phyloP scores from a whole-genome alignment of 805 yeast species.

The Yarrowia divulgata region DNA sequence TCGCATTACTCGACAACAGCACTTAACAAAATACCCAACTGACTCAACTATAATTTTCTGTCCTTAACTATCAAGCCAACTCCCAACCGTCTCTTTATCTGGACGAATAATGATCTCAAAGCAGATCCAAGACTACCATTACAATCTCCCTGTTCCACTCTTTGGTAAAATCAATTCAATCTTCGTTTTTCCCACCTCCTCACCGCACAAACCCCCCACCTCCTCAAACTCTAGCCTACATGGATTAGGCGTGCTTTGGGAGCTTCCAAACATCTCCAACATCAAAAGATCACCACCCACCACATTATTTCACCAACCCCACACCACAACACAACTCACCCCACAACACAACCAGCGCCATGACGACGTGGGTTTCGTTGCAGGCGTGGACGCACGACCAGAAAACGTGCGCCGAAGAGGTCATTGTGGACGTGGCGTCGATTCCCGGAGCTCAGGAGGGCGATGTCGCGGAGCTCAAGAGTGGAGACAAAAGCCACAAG shows the following conservation, averaged over 20 bases:
- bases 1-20: too few relatives aligned
- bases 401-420: constrained; percentile 62
- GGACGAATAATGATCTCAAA: too few relatives aligned
- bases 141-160: too few relatives aligned
- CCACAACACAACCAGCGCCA: constrained; percentile 7
- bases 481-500: constrained; percentile 48
- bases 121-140: background rate
- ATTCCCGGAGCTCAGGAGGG: constrained; percentile 70
- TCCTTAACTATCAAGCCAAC: too few relatives aligned
- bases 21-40: too few relatives aligned
- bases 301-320: constrained; percentile 3
- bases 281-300: background rate
- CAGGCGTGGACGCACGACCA: constrained; percentile 68
- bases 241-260: constrained; percentile 34
- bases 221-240: constrained; percentile 10
- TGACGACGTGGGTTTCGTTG: constrained; percentile 41
- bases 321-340: constrained; percentile 1
- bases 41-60: too few relatives aligned
- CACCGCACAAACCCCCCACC: background rate
- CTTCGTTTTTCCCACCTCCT: too few relatives aligned
- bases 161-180: too few relatives aligned
- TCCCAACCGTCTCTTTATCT: too few relatives aligned
- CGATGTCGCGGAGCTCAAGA: constrained; percentile 67
- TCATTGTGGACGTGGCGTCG: constrained; percentile 65
- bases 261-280: background rate